A percentile compares a stretch with the other conserved stretches of the same genome.
These are phyloP conservation scores for Lolium rigidum DNA, from an alignment of 176 grass and related monocot species.

Conservation along the genomic window DNA sequence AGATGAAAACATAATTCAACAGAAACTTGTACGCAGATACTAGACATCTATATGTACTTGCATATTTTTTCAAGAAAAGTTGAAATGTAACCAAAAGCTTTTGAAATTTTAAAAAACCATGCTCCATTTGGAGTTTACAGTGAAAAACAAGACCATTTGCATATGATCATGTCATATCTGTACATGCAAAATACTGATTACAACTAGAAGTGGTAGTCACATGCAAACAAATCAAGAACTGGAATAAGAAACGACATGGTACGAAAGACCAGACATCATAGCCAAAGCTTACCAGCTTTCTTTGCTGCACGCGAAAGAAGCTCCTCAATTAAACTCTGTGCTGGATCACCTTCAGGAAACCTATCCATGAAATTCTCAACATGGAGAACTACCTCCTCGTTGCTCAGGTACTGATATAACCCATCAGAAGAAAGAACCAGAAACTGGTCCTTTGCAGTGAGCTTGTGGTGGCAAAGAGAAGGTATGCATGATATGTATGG, in stretches of 20 bases:
- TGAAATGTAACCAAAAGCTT: too few relatives aligned
- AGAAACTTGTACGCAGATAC: too few relatives aligned
- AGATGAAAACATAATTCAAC: too few relatives aligned
- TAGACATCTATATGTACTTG: too few relatives aligned
- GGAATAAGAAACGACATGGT: background rate
- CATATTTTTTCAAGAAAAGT: too few relatives aligned
- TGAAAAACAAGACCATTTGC: conserved; percentile 25
- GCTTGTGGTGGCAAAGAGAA: conserved; percentile 78
- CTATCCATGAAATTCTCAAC: conserved; percentile 92
- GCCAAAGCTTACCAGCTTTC: conserved; percentile 71
- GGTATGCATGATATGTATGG: conserved; percentile 86
- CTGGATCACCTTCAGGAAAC: conserved; percentile 91
- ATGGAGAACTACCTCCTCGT: conserved; percentile 92
- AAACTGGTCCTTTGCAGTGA: conserved; percentile 72
- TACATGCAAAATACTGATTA: background rate
- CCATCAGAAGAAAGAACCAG: conserved; percentile 96
- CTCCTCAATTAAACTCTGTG: conserved; percentile 95
- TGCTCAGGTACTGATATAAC: conserved; percentile 91
- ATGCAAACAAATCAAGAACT: conserved; percentile 33
- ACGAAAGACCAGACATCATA: conserved; percentile 16
- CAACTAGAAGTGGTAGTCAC: background rate
- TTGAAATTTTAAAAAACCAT: too few relatives aligned
- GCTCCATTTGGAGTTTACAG: too few relatives aligned
- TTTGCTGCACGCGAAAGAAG: conserved; percentile 87
- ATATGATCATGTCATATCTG: background rate